Conservation (phyloP, 768 basidiomycete genomes). For the Rhizopogon roseolus region DNA sequence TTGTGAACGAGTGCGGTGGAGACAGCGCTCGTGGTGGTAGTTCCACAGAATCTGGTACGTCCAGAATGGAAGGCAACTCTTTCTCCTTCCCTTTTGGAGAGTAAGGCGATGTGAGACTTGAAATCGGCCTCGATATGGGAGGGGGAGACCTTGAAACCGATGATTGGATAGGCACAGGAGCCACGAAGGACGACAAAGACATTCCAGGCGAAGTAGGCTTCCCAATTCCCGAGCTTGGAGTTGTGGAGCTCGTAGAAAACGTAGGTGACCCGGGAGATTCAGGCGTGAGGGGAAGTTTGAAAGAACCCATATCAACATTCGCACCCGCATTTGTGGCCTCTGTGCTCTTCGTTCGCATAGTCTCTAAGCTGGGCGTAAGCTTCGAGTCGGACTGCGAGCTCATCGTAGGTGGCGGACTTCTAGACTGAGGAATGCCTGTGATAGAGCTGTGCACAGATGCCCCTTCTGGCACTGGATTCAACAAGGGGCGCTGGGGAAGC, state of each 20-base stretch:
- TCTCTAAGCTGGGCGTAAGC: constrained; percentile 24
- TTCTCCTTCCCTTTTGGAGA: constrained; percentile 23
- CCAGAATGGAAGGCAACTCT: constrained; percentile 29
- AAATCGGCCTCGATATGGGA: constrained; percentile 21
- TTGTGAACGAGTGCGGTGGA: constrained; percentile 7
- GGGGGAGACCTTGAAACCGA: constrained; percentile 13
- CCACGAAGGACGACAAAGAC: background rate
- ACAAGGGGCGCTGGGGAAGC: background rate
- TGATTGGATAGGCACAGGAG: constrained; percentile 8
- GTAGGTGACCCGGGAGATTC: constrained; percentile 13
- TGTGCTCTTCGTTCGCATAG: constrained; percentile 10
- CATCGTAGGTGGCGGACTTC: constrained; percentile 24
- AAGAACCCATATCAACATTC: constrained; percentile 21
- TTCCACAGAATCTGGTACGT: constrained; percentile 12
- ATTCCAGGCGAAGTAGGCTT: background rate
- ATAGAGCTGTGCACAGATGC: constrained; percentile 10
- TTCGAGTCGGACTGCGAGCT: constrained; percentile 38
- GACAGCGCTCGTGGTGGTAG: constrained; percentile 8
- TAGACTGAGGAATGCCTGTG: constrained; percentile 11
- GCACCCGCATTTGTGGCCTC: constrained; percentile 12
- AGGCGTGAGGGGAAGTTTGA: constrained; percentile 28
- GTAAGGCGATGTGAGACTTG: constrained; percentile 32
- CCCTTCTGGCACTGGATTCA: constrained; percentile 12
- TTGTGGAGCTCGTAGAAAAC: background rate
- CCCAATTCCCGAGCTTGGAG: background rate